Evolutionary conservation across 331 rosid species (phyloP).

Genomic region (Cydonia oblonga): DNA sequence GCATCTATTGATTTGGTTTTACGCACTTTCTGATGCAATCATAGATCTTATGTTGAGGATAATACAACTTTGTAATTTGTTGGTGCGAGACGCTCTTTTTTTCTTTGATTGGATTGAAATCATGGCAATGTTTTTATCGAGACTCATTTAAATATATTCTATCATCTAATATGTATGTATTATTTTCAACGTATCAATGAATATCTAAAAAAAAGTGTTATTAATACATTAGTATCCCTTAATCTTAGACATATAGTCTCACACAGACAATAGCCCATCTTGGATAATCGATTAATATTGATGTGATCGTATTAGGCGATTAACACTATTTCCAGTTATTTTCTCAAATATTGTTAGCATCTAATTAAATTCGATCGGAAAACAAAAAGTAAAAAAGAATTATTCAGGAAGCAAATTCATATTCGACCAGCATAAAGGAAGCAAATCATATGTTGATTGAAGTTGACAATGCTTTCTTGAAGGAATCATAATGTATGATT

Average conservation of each 20-base stretch:
- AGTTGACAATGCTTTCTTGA: background rate
- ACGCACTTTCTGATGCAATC: too few species aligned
- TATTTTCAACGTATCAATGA: too few species aligned
- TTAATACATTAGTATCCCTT: background rate
- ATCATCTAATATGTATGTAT: background rate
- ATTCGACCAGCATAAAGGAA: background rate
- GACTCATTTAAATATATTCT: too few species aligned
- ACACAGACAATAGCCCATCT: background rate
- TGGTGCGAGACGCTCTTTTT: rapidly evolving
- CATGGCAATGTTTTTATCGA: too few species aligned
- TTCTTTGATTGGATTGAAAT: too few species aligned
- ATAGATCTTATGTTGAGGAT: too few species aligned
- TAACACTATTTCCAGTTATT: background rate
- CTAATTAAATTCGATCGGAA: background rate
- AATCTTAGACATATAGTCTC: background rate
- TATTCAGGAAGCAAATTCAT: background rate
- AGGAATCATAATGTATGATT: too few species aligned
- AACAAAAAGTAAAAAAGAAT: background rate
- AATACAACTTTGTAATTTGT: background rate
- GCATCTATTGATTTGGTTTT: too few species aligned
- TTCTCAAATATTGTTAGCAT: background rate
- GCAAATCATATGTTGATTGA: background rate
- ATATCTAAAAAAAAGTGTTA: too few species aligned
- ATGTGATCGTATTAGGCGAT: background rate
- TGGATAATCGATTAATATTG: background rate